Evolutionary conservation across 768 basidiomycete species (phyloP).

Genomic region (Rhodotorula kratochvilovae): DNA sequence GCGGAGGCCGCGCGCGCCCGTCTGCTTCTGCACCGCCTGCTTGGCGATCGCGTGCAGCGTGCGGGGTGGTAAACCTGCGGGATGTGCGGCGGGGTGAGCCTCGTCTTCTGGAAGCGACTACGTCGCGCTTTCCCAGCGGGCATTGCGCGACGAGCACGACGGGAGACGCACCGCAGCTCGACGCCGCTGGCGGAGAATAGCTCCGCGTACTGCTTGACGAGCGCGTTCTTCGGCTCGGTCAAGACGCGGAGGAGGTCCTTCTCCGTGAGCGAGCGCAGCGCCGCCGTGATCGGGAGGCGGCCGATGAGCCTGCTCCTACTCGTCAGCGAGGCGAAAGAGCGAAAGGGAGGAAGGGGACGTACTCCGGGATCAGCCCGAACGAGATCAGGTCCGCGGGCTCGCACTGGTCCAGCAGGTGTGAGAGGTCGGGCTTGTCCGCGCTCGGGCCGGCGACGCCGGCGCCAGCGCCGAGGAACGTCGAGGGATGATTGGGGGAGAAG

Average conservation of each 20-base stretch:
- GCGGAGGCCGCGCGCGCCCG: slow-evolving; percentile 82
- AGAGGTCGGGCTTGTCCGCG: slow-evolving; percentile 54
- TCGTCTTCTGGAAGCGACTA: too few species aligned
- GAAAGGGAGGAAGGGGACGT: slow-evolving; percentile 7
- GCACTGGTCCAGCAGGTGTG: slow-evolving; percentile 62
- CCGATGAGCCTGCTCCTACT: slow-evolving; percentile 60
- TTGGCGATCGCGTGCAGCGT: slow-evolving; percentile 77
- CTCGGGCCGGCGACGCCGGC: neutral
- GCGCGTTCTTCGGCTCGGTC: slow-evolving; percentile 83
- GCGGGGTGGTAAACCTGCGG: slow-evolving; percentile 65
- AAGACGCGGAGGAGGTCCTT: slow-evolving; percentile 82
- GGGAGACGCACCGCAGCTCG: slow-evolving; percentile 11
- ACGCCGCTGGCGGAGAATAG: slow-evolving; percentile 19
- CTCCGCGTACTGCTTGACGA: slow-evolving; percentile 73
- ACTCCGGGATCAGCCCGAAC: slow-evolving; percentile 92
- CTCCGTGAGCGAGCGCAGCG: slow-evolving; percentile 71
- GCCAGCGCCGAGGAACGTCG: neutral
- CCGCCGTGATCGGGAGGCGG: slow-evolving; percentile 84
- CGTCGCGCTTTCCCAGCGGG: too few species aligned
- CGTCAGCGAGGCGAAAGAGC: neutral
- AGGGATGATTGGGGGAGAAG: neutral
- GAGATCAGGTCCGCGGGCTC: slow-evolving; percentile 74
- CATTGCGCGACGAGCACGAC: slow-evolving; percentile 52
- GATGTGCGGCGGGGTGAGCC: neutral
- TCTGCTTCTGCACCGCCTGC: slow-evolving; percentile 72